Evolutionary conservation across 2,329 filamentous ascomycete genomes (phyloP).

Genomic region (Aspergillus novofumigatus): DNA sequence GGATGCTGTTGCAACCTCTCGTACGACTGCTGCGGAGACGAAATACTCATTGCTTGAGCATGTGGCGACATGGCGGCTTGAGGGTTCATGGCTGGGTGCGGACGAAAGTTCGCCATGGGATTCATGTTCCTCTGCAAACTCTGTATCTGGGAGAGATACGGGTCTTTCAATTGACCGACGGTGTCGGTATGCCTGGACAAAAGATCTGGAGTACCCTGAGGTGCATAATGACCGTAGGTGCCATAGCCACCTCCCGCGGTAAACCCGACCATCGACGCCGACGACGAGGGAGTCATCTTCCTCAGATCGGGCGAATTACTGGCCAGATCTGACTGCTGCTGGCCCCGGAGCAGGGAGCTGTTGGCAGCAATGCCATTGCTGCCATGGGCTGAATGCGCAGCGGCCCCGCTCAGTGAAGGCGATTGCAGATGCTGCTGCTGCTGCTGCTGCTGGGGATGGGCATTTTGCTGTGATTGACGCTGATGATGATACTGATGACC

Average conservation of each 20-base stretch:
- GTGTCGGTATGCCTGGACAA: constrained; percentile 26
- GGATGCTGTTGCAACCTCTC: constrained; percentile 27
- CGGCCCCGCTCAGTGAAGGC: constrained; percentile 23
- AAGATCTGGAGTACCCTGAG: constrained; percentile 26
- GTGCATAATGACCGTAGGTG: constrained; percentile 25
- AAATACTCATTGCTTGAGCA: constrained; percentile 24
- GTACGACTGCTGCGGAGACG: constrained; percentile 30
- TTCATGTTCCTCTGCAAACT: constrained; percentile 28
- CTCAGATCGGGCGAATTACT: constrained; percentile 29
- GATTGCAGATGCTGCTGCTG: constrained; percentile 29
- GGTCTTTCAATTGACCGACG: constrained; percentile 21
- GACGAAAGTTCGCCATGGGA: constrained; percentile 28
- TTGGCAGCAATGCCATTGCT: constrained; percentile 21
- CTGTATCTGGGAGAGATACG: constrained; percentile 22
- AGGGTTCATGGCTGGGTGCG: constrained; percentile 24
- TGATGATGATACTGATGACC: constrained; percentile 28
- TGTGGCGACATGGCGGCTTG: constrained; percentile 25
- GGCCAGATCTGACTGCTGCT: constrained; percentile 23
- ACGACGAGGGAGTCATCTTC: constrained; percentile 30
- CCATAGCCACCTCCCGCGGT: constrained; percentile 24
- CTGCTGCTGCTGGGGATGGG: constrained; percentile 23
- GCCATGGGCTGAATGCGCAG: constrained; percentile 23
- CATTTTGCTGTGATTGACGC: constrained; percentile 21
- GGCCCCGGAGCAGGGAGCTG: constrained; percentile 24
- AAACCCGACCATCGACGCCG: constrained; percentile 27